Base-by-base conservation (phyloP, 176 grass and related monocot genomes). In the Rhynchospora pubera region DNA sequence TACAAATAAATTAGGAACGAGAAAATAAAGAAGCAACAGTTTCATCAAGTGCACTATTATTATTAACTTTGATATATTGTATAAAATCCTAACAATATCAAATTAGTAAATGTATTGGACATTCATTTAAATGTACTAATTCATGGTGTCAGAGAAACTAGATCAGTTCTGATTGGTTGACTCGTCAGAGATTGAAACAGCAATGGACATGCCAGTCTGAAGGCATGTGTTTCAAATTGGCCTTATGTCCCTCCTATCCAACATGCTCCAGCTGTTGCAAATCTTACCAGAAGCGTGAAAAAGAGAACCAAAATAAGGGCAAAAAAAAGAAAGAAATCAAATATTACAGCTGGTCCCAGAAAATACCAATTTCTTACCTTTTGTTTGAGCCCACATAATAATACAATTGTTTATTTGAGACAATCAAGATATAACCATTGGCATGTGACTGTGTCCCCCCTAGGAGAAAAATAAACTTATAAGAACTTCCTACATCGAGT, bases 381-480 rank as follows among this genome's bases (percentile, higher is more conserved):
- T 80, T 62, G 22, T 62, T 62, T 62, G 57, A 62, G 42, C 58
- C 78, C 78, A 80, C 78, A 44, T 47, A 57, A 43, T 62, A 62
- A 62, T 80, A 62, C 48, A 46, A 63, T 16, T 45, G 42, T 46
- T 80, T 24, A 28, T 16, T 21, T 43, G 78, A 61, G 42, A 45
- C 58, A 9, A 70, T 44, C 14, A 46, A 34, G 3, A 22, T 6
- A 45, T 32, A 80, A 80, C 62, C 34, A 80, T 45, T 80, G 78
- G 78, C 78, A 80, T 80, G 78, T 80, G 78, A 80, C 45, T 80
- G 59, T 82, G 60, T 65, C 79, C 42, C 47, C 19, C 44, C 79
- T 65, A 43, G 18, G 9, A 14, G 1, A 73, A 50, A 26, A 9
- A 77, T 55, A 18, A 76, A 76, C 1, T 55, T 76, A 76, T 15